Base-by-base conservation (phyloP, 345 rosid species). In the Draba incana region DNA sequence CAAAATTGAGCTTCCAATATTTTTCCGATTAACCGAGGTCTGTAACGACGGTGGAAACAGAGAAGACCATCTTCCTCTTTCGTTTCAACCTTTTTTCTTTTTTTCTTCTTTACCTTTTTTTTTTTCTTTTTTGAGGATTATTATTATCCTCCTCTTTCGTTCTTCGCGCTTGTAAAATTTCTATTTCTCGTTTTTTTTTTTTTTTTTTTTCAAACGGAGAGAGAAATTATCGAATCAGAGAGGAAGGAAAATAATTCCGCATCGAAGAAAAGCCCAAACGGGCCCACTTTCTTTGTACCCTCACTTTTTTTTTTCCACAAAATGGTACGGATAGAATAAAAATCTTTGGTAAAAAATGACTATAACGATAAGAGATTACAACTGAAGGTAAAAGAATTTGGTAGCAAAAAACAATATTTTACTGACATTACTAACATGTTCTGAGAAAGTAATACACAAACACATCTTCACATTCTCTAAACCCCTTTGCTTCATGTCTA, bases 401-500 rank as follows among this genome's bases (percentile, higher is more conserved):
- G 31, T 28, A 33, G 37, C 37, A 33, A 33, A 33, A 8, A 33
- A 33, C 37, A 33, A 5, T 33, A 6, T 33, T 33, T 28, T 33
- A n/a, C 67, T 11, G 48, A 46, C 38, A 35, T 11, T 46, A 62
- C 4, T 31, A 47, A 33, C 45, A 46, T 62, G 56, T 11, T 47
- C 44, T 33, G 31, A 66, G 61, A 53, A 23, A 41, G 20, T 27
- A 27, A 24, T 15, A 65, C 20, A 48, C 27, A 33, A 38, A 64
- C 10, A 11, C 35, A 25, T 2, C 38, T 10, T 25, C 25, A 52
- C 39, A 65, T 3, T 51, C 41, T 31, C 23, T 27, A 23, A 20
- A 48, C 24, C 42, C 13, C 51, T 53, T 66, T 52, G 47, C 70
- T 53, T 66, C 61, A 66, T 53, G 61, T 66, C 70, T 53, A 66